These are phyloP conservation scores for Linderniella brevidens DNA, from an alignment of 257 asterid genomes.

Conservation along the genomic window DNA sequence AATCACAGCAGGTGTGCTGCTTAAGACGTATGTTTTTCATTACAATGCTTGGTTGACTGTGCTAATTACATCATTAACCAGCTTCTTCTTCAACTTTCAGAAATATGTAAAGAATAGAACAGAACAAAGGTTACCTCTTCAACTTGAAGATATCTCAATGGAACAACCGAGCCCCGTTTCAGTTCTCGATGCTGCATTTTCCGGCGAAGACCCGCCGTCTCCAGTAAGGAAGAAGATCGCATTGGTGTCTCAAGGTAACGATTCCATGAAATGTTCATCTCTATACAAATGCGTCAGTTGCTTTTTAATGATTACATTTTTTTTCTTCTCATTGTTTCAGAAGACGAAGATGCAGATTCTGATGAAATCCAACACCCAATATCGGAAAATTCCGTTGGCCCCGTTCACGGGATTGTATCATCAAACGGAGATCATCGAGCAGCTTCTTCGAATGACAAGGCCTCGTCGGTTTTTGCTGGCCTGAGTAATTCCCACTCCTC, in stretches of 20 bases:
- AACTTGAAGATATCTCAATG: background rate
- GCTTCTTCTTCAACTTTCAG: slow-evolving; percentile 21
- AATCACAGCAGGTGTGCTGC: background rate
- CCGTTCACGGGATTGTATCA: no score
- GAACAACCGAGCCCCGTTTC: slow-evolving; percentile 94
- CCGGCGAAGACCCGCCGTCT: slow-evolving; percentile 56
- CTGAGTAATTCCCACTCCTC: no score
- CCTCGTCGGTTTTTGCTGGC: no score
- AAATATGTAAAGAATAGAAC: slow-evolving; percentile 9
- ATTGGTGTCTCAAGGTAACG: slow-evolving; percentile 54
- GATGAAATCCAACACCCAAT: no score
- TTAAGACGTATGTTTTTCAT: slow-evolving; percentile 12
- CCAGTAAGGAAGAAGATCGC: slow-evolving; percentile 60
- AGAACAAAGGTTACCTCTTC: no score
- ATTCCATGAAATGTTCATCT: background rate
- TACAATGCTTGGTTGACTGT: slow-evolving; percentile 1
- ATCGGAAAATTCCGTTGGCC: no score
- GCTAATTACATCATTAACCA: slow-evolving; percentile 7
- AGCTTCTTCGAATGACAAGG: no score
- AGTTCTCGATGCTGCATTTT: slow-evolving; percentile 63
- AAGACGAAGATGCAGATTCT: no score
- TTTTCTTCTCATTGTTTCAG: no score
- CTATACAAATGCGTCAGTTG: background rate
- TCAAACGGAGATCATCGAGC: no score
- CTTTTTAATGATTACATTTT: slow-evolving; percentile 22